Percentiles rank a stretch among this genome's conserved stretches.
These are phyloP conservation scores for Przewalskia tangutica DNA, from an alignment of 257 asterid species.

Conservation along the genomic window DNA sequence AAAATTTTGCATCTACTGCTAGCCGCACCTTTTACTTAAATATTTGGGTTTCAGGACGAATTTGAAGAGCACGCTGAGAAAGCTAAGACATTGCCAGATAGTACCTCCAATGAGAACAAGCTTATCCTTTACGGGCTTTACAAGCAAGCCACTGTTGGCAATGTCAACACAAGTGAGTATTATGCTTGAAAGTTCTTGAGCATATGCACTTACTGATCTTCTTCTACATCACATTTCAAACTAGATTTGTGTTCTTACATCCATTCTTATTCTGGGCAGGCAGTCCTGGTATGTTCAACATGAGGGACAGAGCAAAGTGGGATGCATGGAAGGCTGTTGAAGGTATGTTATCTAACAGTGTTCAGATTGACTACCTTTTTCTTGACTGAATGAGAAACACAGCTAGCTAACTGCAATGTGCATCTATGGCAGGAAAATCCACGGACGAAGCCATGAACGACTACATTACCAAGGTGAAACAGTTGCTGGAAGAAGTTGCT, in stretches of 20 bases:
- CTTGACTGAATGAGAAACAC: background rate
- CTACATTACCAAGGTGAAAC: conserved; percentile 90
- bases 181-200: background rate
- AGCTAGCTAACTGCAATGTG: background rate
- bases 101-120: conserved; percentile 51
- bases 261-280: conserved; percentile 29
- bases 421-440: conserved; percentile 52
- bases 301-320: conserved; percentile 93
- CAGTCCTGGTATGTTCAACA: conserved; percentile 78
- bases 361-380: background rate
- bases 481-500: conserved; percentile 56
- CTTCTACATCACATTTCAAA: background rate
- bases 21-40: background rate
- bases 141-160: conserved; percentile 79
- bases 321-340: conserved; percentile 98
- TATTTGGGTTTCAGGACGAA: conserved; percentile 51
- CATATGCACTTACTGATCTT: background rate
- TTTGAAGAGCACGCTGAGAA: too few relatives aligned
- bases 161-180: conserved; percentile 63
- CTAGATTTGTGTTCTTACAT: background rate
- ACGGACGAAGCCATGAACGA: conserved; percentile 72
- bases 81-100: conserved; percentile 83
- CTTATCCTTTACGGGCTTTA: conserved; percentile 79
- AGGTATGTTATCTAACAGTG: conserved; percentile 31
- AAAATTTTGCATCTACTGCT: background rate